These are phyloP conservation scores for Acmispon strigosus DNA, from an alignment of 306 rosid species.

Conservation along the genomic window DNA sequence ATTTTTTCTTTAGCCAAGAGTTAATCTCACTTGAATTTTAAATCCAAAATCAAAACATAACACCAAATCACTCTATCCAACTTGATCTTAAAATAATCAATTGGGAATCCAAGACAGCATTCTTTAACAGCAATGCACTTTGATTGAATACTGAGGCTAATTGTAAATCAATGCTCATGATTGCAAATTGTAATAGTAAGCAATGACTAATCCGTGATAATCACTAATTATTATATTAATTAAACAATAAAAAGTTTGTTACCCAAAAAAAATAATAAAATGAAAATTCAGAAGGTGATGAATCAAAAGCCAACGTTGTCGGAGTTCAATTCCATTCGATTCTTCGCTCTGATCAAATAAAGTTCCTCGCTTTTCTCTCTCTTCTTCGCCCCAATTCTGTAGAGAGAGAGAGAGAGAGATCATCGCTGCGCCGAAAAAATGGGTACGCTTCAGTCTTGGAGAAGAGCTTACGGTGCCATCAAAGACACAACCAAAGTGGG, in stretches of 20 bases:
- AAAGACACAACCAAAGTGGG: slow-evolving; percentile 98
- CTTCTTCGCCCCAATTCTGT: slow-evolving; percentile 7
- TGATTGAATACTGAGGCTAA: background rate
- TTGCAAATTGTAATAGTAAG: background rate
- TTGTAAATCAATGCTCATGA: background rate
- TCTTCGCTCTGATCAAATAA: background rate
- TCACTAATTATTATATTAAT: too few species aligned
- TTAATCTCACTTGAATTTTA: too few species aligned
- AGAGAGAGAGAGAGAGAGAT: slow-evolving; percentile 37
- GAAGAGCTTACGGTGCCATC: slow-evolving; percentile 93
- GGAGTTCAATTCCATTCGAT: slow-evolving; percentile 17
- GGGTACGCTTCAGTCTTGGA: slow-evolving; percentile 98
- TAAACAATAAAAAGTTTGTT: background rate
- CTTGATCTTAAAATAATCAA: too few species aligned
- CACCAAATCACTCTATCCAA: too few species aligned
- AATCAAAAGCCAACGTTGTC: slow-evolving; percentile 22
- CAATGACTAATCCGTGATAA: too few species aligned
- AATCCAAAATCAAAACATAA: too few species aligned
- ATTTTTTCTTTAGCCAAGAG: too few species aligned
- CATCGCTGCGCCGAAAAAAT: slow-evolving; percentile 29
- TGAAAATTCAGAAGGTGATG: slow-evolving; percentile 7
- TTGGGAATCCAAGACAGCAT: too few species aligned
- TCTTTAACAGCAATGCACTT: background rate
- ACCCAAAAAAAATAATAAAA: background rate
- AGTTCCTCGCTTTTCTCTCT: slow-evolving; percentile 29